Conservation (phyloP, 2,329 filamentous ascomycete species). For the Lachnellula willkommii region DNA sequence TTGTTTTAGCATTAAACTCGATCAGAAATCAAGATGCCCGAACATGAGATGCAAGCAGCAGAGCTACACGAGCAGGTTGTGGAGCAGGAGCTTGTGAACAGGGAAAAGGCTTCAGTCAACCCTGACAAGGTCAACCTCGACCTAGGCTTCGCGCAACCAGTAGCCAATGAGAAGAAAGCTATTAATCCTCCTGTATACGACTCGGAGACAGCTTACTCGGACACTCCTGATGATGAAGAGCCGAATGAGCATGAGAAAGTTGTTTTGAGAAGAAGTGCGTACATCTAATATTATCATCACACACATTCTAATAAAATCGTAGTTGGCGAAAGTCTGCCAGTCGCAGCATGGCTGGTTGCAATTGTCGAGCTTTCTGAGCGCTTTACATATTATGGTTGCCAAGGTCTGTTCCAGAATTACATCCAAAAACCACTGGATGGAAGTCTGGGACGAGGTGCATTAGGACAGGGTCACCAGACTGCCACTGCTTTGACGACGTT, state of each 20-base stretch:
- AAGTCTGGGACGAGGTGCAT: constrained; percentile 37
- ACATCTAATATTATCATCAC: not conserved
- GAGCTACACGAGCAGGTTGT: constrained; percentile 16
- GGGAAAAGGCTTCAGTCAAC: constrained; percentile 1
- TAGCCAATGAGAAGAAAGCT: constrained; percentile 2
- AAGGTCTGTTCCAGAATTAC: constrained; percentile 57
- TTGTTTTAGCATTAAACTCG: not conserved
- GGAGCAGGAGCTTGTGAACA: constrained; percentile 10
- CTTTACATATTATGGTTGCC: constrained; percentile 61
- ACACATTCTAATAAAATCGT: not conserved
- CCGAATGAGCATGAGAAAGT: constrained; percentile 15
- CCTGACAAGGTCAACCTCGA: constrained; percentile 14
- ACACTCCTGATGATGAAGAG: constrained; percentile 16
- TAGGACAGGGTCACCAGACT: constrained; percentile 50
- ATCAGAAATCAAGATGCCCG: constrained; percentile 11
- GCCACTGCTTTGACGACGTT: constrained; percentile 51
- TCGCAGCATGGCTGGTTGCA: constrained; percentile 41
- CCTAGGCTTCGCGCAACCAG: constrained; percentile 10
- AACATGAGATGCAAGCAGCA: constrained; percentile 18
- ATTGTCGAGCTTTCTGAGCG: constrained; percentile 60
- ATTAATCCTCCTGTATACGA: not conserved
- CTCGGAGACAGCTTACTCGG: constrained; percentile 6
- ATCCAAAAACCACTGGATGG: constrained; percentile 41
- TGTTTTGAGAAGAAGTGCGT: constrained; percentile 14
- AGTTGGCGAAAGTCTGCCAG: constrained; percentile 14